Base-by-base conservation (phyloP, 176 grass and related monocot genomes). In the Tillandsia fasciculata region DNA sequence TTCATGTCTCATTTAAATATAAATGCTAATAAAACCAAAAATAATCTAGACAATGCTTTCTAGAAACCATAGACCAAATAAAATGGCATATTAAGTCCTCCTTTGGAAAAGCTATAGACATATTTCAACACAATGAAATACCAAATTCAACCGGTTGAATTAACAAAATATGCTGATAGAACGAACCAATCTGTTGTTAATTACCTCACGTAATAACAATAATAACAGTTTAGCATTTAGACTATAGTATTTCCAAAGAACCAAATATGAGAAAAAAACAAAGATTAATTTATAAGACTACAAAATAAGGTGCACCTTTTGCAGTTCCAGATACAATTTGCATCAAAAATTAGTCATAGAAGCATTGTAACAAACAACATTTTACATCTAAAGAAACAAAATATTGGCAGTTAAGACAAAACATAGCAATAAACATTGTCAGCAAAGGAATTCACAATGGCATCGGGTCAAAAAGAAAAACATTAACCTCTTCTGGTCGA, bases 401-500 rank as follows among this genome's bases (percentile, higher is more conserved):
- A 8, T 8, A 59, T 17, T 14, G 3, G 18, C 18, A 58, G 18
- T 58, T 58, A 64, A 53, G 64, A 64, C 47, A 23, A 59, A 22
- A 56, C 27, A 53, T 49, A 23, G 27, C 24, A 10, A 20, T 69
- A 48, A 9, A 59, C 15, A 59, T 17, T 8, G 8, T 20, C 56
- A 8, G 8, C 20, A 8, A 9, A 17, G 3, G n/a, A 59, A 42
- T 20, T 26, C 2, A 14, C 12, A 15, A 50, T 22, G 15, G 26
- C 49, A 68, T 20, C 23, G 18, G 9, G 48, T 61, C 71, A 63
- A 73, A n/a, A 14, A 15, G 6, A 64, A 22, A 26, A 15, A 28
- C 1, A 67, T 7, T 49, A 79, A 92, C 86, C 93, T 92, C 74
- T 82, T 92, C 93, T 77, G 93, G 93, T 11, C 75, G 13, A 73